Conservation (phyloP, 345 rosid genomes). For the Aquilaria sinensis region DNA sequence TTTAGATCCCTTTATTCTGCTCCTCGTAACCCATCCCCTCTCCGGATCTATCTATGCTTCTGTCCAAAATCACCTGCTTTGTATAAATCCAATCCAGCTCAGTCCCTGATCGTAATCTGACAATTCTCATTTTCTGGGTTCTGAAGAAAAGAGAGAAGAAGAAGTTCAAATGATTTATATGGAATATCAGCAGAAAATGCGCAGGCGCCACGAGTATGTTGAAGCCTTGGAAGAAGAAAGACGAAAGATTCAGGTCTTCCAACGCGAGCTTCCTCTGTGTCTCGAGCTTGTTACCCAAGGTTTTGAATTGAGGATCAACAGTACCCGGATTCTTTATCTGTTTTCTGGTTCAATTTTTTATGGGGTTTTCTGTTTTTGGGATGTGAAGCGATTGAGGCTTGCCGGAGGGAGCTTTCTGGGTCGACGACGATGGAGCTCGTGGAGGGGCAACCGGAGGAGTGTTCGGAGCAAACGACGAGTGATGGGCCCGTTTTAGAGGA, state of each 20-base stretch:
- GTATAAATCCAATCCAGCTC: background rate
- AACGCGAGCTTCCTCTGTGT: slow-evolving; percentile 93
- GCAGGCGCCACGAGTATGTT: slow-evolving; percentile 52
- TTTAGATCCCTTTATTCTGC: slow-evolving; percentile 60
- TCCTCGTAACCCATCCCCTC: slow-evolving; percentile 5
- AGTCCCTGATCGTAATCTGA: background rate
- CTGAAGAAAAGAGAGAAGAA: background rate
- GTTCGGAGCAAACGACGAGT: slow-evolving; percentile 81
- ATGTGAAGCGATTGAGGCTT: slow-evolving; percentile 73
- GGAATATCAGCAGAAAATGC: slow-evolving; percentile 47
- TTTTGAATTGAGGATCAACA: background rate
- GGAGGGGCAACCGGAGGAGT: slow-evolving; percentile 71
- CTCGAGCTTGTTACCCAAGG: slow-evolving; percentile 90
- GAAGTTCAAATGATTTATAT: slow-evolving; percentile 12
- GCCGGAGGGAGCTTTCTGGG: slow-evolving; percentile 64
- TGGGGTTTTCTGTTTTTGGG: background rate
- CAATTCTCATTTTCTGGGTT: background rate
- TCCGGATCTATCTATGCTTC: slow-evolving; percentile 46
- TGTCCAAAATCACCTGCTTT: background rate
- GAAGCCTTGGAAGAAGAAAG: slow-evolving; percentile 81
- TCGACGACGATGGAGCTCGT: slow-evolving; percentile 39
- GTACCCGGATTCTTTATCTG: background rate
- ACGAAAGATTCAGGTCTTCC: slow-evolving; percentile 85
- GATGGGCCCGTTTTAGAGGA: slow-evolving; percentile 73
- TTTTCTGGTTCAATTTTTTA: background rate